Evolutionary conservation across 2,329 filamentous ascomycete genomes (phyloP).

Genomic region (Pseudocercospora ulei): DNA sequence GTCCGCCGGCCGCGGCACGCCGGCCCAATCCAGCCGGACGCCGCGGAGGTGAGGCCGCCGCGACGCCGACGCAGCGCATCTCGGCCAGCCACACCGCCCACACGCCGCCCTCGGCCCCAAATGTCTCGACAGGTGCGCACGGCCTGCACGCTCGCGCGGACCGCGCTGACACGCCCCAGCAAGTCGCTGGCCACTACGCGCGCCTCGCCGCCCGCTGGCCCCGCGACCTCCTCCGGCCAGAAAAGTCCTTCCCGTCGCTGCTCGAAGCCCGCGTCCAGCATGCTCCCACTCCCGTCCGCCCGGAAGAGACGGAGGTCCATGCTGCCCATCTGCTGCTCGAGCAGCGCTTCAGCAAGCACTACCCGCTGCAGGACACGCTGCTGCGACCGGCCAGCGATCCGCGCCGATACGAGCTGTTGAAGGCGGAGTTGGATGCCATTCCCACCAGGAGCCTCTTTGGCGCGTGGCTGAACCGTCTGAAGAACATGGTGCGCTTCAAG

Average conservation of each 20-base stretch:
- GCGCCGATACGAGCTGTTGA: slow-evolving; percentile 45
- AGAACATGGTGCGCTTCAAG: slow-evolving; percentile 42
- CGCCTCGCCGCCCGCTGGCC: slow-evolving; percentile 45
- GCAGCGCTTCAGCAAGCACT: slow-evolving; percentile 47
- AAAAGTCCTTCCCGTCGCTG: slow-evolving; percentile 39
- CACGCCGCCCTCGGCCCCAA: slow-evolving; percentile 6
- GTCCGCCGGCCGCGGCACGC: too few relatives aligned
- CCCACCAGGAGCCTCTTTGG: slow-evolving; percentile 43
- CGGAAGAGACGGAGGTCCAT: slow-evolving; percentile 45
- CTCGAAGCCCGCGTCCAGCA: slow-evolving; percentile 38
- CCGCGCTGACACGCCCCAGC: slow-evolving; percentile 7
- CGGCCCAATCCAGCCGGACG: too few relatives aligned
- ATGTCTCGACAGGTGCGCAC: slow-evolving; percentile 27
- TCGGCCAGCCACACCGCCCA: neutral
- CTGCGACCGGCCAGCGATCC: slow-evolving; percentile 45
- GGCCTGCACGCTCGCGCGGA: neutral
- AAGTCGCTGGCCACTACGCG: slow-evolving; percentile 42
- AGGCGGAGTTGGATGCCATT: slow-evolving; percentile 46
- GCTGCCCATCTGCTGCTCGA: slow-evolving; percentile 53
- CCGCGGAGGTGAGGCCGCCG: slow-evolving; percentile 6
- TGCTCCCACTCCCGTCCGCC: slow-evolving; percentile 24
- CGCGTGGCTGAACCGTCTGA: slow-evolving; percentile 40
- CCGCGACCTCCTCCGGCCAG: slow-evolving; percentile 43
- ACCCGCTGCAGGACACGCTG: slow-evolving; percentile 41
- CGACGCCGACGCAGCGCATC: slow-evolving; percentile 1